Base-by-base conservation (phyloP, 208 protist species). In the Crithidia brevicula region DNA sequence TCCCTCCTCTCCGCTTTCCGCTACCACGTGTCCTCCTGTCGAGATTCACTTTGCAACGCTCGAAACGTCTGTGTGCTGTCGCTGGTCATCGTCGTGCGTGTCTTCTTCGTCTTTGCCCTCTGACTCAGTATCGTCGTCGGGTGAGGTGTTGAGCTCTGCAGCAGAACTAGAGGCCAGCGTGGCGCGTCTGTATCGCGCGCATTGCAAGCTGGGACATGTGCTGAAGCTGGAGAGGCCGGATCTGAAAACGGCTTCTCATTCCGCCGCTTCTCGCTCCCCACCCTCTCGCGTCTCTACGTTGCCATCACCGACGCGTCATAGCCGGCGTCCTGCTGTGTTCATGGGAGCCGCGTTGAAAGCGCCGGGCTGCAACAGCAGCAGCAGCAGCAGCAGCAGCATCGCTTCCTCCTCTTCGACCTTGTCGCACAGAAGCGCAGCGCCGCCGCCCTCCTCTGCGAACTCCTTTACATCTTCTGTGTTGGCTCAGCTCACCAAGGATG, bases 31-130 rank as follows among this genome's bases (percentile, higher is more conserved):
- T 18, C 63, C 43, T 0, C 8, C 63, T 1, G 72, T 77, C 3
- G 43, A 67, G 27, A 67, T 80, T 45, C 72, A 91, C 57, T 72
- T 74, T 28, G 38, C 81, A 7, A 91, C 85, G 8, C 52, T 83
- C 34, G 77, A 77, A 34, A 65, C 85, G 7, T 79, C 73, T 20
- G 43, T 85, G 52, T 43, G 54, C 53, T 76, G 70, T 28, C 46
- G 43, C 3, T 61, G 63, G 53, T 34, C 50, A 33, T 2, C 36
- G n/a, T 18, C 15, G 6, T 9, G 1, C 5, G 22, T 22, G 46
- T 13, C 20, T 9, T n/a, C n/a, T 16, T 4, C 2, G 20, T 5
- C 40, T 43, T n/a, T 46, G n/a, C 31, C 53, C 34, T 49, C 65
- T 46, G 46, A 42, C 5, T 57, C 54, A n/a, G n/a, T n/a, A 38